Evolutionary conservation across 2,329 filamentous ascomycete species (phyloP).

Genomic region (Fusarium agapanthi): DNA sequence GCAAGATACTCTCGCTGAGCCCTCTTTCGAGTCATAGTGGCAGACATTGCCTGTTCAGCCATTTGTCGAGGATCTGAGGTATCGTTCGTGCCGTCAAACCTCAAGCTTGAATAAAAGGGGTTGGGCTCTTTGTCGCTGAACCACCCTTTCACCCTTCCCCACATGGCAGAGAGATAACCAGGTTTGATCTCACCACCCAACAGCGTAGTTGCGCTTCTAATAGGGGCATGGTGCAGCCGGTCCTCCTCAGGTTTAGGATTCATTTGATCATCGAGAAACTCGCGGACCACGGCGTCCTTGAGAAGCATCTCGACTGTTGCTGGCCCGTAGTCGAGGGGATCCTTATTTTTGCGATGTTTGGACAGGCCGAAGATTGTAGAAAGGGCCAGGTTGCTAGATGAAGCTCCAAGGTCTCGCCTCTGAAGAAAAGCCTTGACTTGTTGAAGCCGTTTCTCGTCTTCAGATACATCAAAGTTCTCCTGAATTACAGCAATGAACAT

Average conservation of each 20-base stretch:
- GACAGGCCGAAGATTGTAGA: constrained; percentile 74
- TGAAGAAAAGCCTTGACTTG: constrained; percentile 96
- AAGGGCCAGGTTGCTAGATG: constrained; percentile 78
- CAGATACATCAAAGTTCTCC: constrained; percentile 98
- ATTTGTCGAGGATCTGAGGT: constrained; percentile 85
- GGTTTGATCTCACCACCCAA: constrained; percentile 59
- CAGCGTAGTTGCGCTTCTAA: constrained; percentile 46
- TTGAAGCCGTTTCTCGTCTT: constrained; percentile 96
- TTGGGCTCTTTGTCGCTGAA: constrained; percentile 81
- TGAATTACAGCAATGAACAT: constrained; percentile 99
- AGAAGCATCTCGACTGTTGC: constrained; percentile 95
- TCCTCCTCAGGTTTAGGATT: constrained; percentile 43
- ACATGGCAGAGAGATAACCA: constrained; percentile 67
- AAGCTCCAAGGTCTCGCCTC: constrained; percentile 82
- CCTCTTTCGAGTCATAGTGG: constrained; percentile 81
- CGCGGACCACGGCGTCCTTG: constrained; percentile 93
- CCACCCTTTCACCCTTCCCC: constrained; percentile 65
- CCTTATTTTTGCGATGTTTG: constrained; percentile 68
- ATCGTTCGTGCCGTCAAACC: constrained; percentile 77
- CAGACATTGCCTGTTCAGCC: constrained; percentile 88
- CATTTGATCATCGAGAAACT: constrained; percentile 79
- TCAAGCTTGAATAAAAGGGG: constrained; percentile 85
- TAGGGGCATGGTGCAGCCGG: constrained; percentile 45
- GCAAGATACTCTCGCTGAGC: constrained; percentile 91
- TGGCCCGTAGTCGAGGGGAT: constrained; percentile 90